A percentile compares a stretch with the other conserved stretches of the same genome.
phyloP scores from a whole-genome alignment of 73 alveolate species.

The Symbiodinium natans region DNA sequence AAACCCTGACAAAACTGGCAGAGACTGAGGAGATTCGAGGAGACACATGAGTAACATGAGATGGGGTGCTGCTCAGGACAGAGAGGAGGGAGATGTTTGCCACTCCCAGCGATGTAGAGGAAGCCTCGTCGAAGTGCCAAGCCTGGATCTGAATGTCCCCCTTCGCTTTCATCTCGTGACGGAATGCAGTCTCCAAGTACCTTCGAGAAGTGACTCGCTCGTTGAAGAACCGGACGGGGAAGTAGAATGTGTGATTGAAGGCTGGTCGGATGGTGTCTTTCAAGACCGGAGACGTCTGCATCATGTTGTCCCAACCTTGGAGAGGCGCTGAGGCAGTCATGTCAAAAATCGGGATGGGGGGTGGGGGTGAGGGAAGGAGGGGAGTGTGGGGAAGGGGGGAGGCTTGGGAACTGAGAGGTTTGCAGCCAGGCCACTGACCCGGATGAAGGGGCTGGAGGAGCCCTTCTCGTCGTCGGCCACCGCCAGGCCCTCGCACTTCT shows the following conservation, averaged over 20 bases:
- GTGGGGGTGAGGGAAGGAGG: too few species aligned
- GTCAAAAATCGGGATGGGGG: too few species aligned
- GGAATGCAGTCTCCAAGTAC: slow-evolving; percentile 44
- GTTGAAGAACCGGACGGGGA: slow-evolving; percentile 88
- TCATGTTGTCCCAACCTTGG: slow-evolving; percentile 73
- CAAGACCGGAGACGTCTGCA: slow-evolving; percentile 25
- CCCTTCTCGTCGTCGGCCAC: slow-evolving; percentile 54
- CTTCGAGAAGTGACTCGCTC: slow-evolving; percentile 15
- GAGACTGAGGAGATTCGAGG: too few species aligned
- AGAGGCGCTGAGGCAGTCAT: background rate
- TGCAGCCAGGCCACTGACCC: slow-evolving; percentile 31
- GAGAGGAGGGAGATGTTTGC: slow-evolving; percentile 8
- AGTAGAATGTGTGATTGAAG: slow-evolving; percentile 77
- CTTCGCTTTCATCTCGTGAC: slow-evolving; percentile 33
- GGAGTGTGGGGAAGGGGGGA: too few species aligned
- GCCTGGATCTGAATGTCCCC: slow-evolving; percentile 73
- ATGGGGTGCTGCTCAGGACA: background rate
- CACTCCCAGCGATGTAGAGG: slow-evolving; percentile 34
- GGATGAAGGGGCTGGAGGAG: slow-evolving; percentile 43
- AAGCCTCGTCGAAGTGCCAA: slow-evolving; percentile 43
- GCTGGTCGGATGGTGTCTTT: slow-evolving; percentile 57
- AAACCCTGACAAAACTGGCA: too few species aligned
- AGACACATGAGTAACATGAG: too few species aligned
- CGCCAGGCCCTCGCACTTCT: slow-evolving; percentile 71
- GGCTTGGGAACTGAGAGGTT: too few species aligned